Conservation (phyloP, 1,284 basidiomycete genomes). For the Cryptococcus sp. region DNA sequence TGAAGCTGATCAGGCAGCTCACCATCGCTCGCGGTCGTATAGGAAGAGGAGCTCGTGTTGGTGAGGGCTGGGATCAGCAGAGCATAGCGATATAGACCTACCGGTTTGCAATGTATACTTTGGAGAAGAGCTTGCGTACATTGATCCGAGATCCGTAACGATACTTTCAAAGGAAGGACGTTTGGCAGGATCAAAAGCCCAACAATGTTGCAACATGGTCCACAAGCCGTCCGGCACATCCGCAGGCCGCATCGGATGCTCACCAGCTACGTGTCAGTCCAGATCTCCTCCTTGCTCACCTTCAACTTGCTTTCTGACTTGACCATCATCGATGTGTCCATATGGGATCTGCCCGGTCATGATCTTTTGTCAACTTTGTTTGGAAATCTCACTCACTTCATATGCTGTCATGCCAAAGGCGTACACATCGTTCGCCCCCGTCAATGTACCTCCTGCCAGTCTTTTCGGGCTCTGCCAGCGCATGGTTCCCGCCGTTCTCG, state of each 20-base stretch:
- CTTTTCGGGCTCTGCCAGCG: slow-evolving; percentile 76
- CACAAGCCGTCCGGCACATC: slow-evolving; percentile 40
- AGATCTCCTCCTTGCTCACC: slow-evolving; percentile 54
- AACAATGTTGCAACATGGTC: slow-evolving; percentile 58
- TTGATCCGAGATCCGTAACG: slow-evolving; percentile 30
- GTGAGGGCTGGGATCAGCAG: slow-evolving; percentile 3
- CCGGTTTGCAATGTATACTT: too few species aligned
- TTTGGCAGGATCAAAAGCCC: slow-evolving; percentile 57
- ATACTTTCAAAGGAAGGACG: slow-evolving; percentile 61
- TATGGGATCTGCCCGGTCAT: slow-evolving; percentile 61
- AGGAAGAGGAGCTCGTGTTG: slow-evolving; percentile 9
- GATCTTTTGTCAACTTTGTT: neutral
- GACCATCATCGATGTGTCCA: slow-evolving; percentile 63
- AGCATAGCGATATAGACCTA: neutral
- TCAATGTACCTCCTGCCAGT: slow-evolving; percentile 61
- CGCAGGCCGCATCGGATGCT: slow-evolving; percentile 59
- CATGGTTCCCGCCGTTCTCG: slow-evolving; percentile 58
- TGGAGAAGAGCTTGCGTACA: slow-evolving; percentile 10
- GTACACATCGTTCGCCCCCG: slow-evolving; percentile 56
- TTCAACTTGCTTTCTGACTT: slow-evolving; percentile 64
- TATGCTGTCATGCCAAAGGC: slow-evolving; percentile 70
- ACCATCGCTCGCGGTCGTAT: slow-evolving; percentile 20
- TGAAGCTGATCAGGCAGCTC: slow-evolving; percentile 9
- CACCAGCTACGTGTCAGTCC: slow-evolving; percentile 55
- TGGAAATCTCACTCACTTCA: slow-evolving; percentile 51